Conservation (phyloP, 2,329 filamentous ascomycete species). For the Diatrype stigma region DNA sequence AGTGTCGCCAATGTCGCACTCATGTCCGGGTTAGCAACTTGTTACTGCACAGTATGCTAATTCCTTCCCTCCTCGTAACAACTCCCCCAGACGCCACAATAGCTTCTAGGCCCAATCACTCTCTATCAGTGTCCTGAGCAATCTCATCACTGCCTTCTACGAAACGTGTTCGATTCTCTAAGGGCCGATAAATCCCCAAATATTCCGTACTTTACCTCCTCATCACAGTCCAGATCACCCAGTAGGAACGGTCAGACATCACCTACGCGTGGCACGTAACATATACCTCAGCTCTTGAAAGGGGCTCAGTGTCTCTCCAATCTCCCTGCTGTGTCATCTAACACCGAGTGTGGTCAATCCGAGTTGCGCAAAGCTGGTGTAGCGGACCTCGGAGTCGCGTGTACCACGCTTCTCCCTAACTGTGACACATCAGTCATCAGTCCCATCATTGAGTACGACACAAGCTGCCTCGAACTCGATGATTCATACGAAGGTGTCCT, state of each 20-base stretch:
- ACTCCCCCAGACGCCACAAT: background rate
- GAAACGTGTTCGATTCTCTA: background rate
- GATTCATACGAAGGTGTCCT: background rate
- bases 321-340: slow-evolving; percentile 15
- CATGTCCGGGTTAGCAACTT: background rate
- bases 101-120: background rate
- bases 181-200: background rate
- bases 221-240: background rate
- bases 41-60: background rate
- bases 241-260: background rate
- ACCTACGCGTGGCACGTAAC: background rate
- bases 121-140: background rate
- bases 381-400: slow-evolving; percentile 16
- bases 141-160: background rate
- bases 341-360: slow-evolving; percentile 10
- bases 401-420: slow-evolving; percentile 10
- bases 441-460: slow-evolving; percentile 6
- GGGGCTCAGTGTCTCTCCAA: slow-evolving; percentile 8
- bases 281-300: slow-evolving; percentile 7
- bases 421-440: slow-evolving; percentile 5
- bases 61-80: background rate
- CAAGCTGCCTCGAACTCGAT: slow-evolving; percentile 2
- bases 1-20: background rate
- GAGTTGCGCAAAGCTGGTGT: slow-evolving; percentile 18
- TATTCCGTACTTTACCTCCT: background rate